A percentile compares a stretch with the other conserved stretches of the same genome.
phyloP scores from a whole-genome alignment of 2,329 filamentous ascomycete species.

The Aspergillus uvarum region DNA sequence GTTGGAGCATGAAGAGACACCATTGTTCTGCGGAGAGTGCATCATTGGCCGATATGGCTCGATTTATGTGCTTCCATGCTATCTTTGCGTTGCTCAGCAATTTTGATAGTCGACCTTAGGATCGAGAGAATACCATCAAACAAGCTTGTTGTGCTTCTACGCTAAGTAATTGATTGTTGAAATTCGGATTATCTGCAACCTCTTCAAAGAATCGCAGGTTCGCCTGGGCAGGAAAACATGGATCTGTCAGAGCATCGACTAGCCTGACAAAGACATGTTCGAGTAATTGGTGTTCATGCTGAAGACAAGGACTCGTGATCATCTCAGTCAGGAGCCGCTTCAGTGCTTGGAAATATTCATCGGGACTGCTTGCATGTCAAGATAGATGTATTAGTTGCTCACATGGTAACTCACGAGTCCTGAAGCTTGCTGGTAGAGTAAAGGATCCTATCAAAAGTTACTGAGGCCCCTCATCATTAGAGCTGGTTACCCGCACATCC shows the following conservation, averaged over 20 bases:
- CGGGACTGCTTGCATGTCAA: constrained; percentile 29
- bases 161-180: constrained; percentile 52
- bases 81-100: constrained; percentile 52
- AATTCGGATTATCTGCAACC: constrained; percentile 37
- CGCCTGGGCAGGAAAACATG: constrained; percentile 38
- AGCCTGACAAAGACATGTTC: constrained; percentile 69
- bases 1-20: constrained; percentile 66
- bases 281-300: constrained; percentile 58
- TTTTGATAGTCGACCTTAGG: too few relatives aligned
- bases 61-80: constrained; percentile 77
- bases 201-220: constrained; percentile 31
- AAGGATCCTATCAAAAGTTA: constrained; percentile 49
- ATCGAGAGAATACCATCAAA: constrained; percentile 35
- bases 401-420: constrained; percentile 40
- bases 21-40: constrained; percentile 62
- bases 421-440: constrained; percentile 67
- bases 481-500: constrained; percentile 42
- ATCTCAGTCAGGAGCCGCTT: constrained; percentile 66
- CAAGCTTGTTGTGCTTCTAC: constrained; percentile 58
- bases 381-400: neutral
- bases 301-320: constrained; percentile 45
- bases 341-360: constrained; percentile 51
- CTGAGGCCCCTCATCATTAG: neutral
- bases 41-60: constrained; percentile 53
- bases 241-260: constrained; percentile 62